phyloP scores from a whole-genome alignment of 805 yeast species.

The Metschnikowia proteae region DNA sequence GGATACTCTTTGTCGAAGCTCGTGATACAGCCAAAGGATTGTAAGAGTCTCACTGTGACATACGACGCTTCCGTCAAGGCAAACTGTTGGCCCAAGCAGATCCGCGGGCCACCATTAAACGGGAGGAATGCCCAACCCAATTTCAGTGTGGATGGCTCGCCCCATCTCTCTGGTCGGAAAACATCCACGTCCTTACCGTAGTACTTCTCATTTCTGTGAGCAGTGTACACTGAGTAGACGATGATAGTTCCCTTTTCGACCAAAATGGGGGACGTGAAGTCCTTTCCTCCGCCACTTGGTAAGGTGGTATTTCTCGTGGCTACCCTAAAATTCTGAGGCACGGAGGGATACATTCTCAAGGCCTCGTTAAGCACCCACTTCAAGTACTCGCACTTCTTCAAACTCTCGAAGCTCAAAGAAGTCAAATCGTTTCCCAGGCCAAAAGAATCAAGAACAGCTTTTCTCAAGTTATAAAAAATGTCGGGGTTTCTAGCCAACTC shows the following conservation, averaged over 20 bases:
- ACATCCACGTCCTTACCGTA: slow-evolving; percentile 46
- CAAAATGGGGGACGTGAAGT: slow-evolving; percentile 34
- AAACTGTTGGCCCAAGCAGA: slow-evolving; percentile 25
- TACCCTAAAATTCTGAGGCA: slow-evolving; percentile 46
- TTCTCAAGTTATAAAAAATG: slow-evolving; percentile 35
- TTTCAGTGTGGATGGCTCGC: slow-evolving; percentile 18
- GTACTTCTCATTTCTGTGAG: slow-evolving; percentile 36
- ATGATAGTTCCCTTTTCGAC: slow-evolving; percentile 43
- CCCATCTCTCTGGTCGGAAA: slow-evolving; percentile 51
- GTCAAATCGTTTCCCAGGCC: slow-evolving; percentile 36
- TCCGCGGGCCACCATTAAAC: slow-evolving; percentile 24
- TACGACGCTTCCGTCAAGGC: slow-evolving; percentile 23
- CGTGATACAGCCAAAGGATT: slow-evolving; percentile 12
- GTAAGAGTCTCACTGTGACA: slow-evolving; percentile 18
- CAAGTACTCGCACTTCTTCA: slow-evolving; percentile 46
- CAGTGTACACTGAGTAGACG: slow-evolving; percentile 34
- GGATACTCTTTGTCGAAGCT: slow-evolving; percentile 14
- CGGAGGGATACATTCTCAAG: slow-evolving; percentile 49
- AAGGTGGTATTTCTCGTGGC: slow-evolving; percentile 45
- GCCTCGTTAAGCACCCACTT: slow-evolving; percentile 46
- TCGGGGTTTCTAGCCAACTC: slow-evolving; percentile 44
- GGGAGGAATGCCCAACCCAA: slow-evolving; percentile 23
- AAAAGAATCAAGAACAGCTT: slow-evolving; percentile 29
- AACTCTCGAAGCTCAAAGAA: slow-evolving; percentile 44
- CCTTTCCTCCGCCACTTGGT: slow-evolving; percentile 50